Conservation (phyloP, 1,284 basidiomycete species). For the Cystobasidium sp. region DNA sequence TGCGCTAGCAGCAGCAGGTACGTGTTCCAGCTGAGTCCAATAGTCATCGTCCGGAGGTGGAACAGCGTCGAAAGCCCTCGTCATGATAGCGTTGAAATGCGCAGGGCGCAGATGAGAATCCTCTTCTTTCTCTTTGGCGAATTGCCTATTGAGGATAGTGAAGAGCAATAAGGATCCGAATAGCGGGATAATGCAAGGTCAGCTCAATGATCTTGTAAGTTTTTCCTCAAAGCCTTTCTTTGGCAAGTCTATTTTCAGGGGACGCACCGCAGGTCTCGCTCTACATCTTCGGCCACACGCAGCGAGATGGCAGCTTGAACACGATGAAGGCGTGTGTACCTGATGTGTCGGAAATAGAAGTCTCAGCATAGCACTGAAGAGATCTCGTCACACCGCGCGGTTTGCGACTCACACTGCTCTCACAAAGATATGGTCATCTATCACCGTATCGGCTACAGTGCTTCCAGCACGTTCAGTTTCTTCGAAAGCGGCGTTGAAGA, state of each 20-base stretch:
- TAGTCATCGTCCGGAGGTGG: slow-evolving; percentile 24
- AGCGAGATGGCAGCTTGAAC: slow-evolving; percentile 20
- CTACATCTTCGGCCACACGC: slow-evolving; percentile 13
- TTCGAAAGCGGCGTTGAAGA: slow-evolving; percentile 28
- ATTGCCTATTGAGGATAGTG: slow-evolving; percentile 3
- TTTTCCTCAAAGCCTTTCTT: not conserved
- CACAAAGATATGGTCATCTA: slow-evolving; percentile 27
- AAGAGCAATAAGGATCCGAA: not conserved
- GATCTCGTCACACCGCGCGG: not conserved
- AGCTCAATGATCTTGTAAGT: not conserved
- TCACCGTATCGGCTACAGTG: not conserved
- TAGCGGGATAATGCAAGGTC: not conserved
- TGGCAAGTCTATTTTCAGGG: not conserved
- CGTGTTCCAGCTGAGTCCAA: slow-evolving; percentile 33
- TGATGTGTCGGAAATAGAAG: not conserved
- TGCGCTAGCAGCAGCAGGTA: slow-evolving; percentile 3
- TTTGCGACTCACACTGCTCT: slow-evolving; percentile 19
- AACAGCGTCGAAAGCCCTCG: slow-evolving; percentile 15
- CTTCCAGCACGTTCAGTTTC: not conserved
- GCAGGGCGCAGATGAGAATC: not conserved
- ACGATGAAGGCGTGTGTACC: slow-evolving; percentile 12
- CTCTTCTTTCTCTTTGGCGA: not conserved
- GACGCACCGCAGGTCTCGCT: slow-evolving; percentile 26
- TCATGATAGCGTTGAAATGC: slow-evolving; percentile 20
- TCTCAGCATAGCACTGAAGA: not conserved